Conservation (phyloP, 2,329 filamentous ascomycete genomes). For the Cytospora chrysosperma region DNA sequence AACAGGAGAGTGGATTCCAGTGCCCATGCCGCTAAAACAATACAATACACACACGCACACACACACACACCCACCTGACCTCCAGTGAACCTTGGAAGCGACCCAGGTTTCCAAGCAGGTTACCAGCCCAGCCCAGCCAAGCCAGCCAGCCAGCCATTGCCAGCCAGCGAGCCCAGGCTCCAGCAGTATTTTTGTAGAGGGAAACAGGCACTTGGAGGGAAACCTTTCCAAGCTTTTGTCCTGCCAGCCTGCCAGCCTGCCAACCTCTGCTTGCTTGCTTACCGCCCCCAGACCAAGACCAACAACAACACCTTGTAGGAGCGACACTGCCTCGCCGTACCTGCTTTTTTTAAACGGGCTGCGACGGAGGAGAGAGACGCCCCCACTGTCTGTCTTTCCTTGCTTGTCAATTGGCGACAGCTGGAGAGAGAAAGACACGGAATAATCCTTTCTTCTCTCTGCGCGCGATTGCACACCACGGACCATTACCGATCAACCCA, state of each 20-base stretch:
- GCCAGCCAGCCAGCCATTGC: too few species aligned
- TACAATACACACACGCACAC: too few species aligned
- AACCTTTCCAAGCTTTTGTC: not conserved
- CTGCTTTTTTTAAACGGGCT: not conserved
- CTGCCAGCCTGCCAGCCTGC: too few species aligned
- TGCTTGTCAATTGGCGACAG: not conserved
- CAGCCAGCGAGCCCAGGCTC: too few species aligned
- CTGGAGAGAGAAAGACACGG: not conserved
- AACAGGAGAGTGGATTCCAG: conserved; percentile 7
- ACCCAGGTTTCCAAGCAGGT: not conserved
- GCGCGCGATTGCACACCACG: not conserved
- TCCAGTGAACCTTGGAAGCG: not conserved
- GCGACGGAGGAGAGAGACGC: conserved; percentile 1
- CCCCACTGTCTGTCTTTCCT: not conserved
- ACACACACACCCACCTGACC: not conserved
- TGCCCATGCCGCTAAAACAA: conserved; percentile 10
- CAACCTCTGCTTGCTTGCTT: conserved; percentile 5
- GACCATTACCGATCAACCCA: conserved; percentile 11
- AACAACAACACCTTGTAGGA: not conserved
- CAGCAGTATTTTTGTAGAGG: not conserved
- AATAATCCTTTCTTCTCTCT: not conserved
- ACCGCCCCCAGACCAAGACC: conserved; percentile 1
- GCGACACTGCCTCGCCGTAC: not conserved
- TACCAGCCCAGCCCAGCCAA: too few species aligned
- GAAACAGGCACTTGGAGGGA: not conserved